Percentiles rank a stretch among this genome's conserved stretches.
Evolutionary conservation across 2,329 filamentous ascomycete species (phyloP).

Genomic region (Lachnellula hyalina): DNA sequence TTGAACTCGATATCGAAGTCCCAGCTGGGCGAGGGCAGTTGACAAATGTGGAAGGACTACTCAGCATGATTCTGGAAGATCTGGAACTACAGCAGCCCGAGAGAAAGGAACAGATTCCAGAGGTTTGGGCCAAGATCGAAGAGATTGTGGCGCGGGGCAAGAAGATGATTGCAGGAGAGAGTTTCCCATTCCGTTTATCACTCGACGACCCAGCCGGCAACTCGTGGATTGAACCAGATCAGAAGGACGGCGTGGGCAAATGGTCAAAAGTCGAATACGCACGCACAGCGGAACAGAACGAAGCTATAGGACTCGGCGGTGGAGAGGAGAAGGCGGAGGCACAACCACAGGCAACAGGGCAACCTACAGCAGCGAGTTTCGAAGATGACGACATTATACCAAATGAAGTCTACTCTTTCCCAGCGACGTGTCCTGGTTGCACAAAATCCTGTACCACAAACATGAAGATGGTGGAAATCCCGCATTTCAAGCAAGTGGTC

Average conservation of each 20-base stretch:
- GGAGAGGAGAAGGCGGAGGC: slow-evolving; percentile 51
- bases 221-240: slow-evolving; percentile 89
- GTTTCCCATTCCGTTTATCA: slow-evolving; percentile 81
- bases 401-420: slow-evolving; percentile 89
- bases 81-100: slow-evolving; percentile 76
- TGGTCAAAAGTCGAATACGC: slow-evolving; percentile 82
- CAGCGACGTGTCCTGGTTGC: slow-evolving; percentile 87
- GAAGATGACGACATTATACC: slow-evolving; percentile 77
- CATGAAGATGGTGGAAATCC: slow-evolving; percentile 99
- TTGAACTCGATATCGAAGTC: slow-evolving; percentile 90
- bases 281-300: slow-evolving; percentile 81
- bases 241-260: slow-evolving; percentile 75
- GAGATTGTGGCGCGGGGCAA: slow-evolving; percentile 68
- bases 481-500: slow-evolving; percentile 95
- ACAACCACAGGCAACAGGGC: slow-evolving; percentile 39
- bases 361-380: slow-evolving; percentile 36
- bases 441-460: slow-evolving; percentile 80
- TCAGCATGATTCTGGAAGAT: slow-evolving; percentile 73
- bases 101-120: slow-evolving; percentile 71
- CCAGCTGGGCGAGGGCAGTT: slow-evolving; percentile 86
- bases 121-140: slow-evolving; percentile 72
- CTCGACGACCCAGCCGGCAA: slow-evolving; percentile 92
- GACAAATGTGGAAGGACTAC: slow-evolving; percentile 86
- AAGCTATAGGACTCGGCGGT: slow-evolving; percentile 69
- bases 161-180: slow-evolving; percentile 70